Evolutionary conservation across 345 rosid genomes (phyloP), one percentile per base, ranked within the genome.

Genomic region (Linum usitatissimum): DNA sequence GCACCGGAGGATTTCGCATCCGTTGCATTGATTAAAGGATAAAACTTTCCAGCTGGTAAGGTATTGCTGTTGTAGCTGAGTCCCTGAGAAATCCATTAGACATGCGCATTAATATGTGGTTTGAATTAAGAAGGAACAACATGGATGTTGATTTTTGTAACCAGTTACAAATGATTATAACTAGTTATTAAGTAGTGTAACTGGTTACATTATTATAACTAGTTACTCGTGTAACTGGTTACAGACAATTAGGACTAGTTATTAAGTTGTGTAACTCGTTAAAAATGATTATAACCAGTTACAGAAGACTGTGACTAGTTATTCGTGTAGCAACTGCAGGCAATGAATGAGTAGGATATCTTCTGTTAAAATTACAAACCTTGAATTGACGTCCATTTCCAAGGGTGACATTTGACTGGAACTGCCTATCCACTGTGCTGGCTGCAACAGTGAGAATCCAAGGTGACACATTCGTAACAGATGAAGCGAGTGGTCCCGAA

Each of bases 401-500:
- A 42, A 70, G 73, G 49, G 18, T 8, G 18, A 45, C 65, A 54
- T 15, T 12, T 3, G 61, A 53, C 18, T 69, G 5, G 13, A 71
- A 71, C 0, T 71, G 57, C 2, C 74, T 39, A 31, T 66, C 66
- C 9, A 60, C 57, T 19, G 70, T 54, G 54, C 74, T 71, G 18
- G 63, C 70, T 3, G 28, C 74, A 56, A 71, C 74, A 0, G 74
- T 71, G 3, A 71, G 21, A 18, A 61, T 18, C 74, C 70, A 71
- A 0, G 74, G 74, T 8, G 70, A 69, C 30, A 30, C 58, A 65
- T 65, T 71, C 0, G 56, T 6, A 10, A 18, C 21, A 0, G 39
- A 13, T 6, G 18, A 39, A 0, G 18, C 0, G 6, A 1, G 3
- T 0, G 66, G 74, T 1, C 74, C 70, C 0, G 36, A 13, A 15